A percentile compares a stretch with the other conserved stretches of the same genome.
These are phyloP conservation scores for Diutina siamensis DNA, from an alignment of 1,139 yeast genomes.

Conservation along the genomic window DNA sequence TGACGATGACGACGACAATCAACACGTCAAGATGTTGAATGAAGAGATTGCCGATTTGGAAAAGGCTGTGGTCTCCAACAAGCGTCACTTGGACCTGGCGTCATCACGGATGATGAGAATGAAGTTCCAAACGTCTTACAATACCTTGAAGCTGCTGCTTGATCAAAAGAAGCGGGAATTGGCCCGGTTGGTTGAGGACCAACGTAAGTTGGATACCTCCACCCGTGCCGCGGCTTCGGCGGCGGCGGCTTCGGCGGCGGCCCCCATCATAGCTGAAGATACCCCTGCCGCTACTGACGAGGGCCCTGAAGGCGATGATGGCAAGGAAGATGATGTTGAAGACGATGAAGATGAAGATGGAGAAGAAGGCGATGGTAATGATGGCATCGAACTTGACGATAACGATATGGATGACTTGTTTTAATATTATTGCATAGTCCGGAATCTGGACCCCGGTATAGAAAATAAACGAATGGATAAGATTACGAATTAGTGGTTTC, in stretches of 20 bases:
- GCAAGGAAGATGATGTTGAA: conserved; percentile 9
- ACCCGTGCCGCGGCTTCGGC: not conserved
- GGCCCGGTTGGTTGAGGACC: conserved; percentile 21
- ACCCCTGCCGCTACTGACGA: conserved; percentile 10
- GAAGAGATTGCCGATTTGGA: conserved; percentile 85
- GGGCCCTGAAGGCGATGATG: conserved; percentile 9
- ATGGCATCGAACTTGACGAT: not conserved
- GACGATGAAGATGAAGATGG: conserved; percentile 10
- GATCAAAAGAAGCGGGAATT: conserved; percentile 68
- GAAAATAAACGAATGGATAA: not conserved
- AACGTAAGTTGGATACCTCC: conserved; percentile 9
- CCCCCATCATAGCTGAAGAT: conserved; percentile 5
- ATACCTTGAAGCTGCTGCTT: conserved; percentile 63
- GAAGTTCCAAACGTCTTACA: conserved; percentile 75
- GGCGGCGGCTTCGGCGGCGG: not conserved
- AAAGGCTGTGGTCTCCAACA: conserved; percentile 49
- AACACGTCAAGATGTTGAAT: conserved; percentile 64
- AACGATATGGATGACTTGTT: conserved; percentile 5
- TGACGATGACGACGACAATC: conserved; percentile 30
- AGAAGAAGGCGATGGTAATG: conserved; percentile 1
- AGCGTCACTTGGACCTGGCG: conserved; percentile 62
- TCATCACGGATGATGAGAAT: conserved; percentile 81
- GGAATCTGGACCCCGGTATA: not conserved
- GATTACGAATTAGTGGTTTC: not conserved
- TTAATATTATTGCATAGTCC: not conserved